Percentiles rank a stretch among this genome's conserved stretches.
Evolutionary conservation across 2,329 filamentous ascomycete species (phyloP).

Genomic region (Penicillium sp.): DNA sequence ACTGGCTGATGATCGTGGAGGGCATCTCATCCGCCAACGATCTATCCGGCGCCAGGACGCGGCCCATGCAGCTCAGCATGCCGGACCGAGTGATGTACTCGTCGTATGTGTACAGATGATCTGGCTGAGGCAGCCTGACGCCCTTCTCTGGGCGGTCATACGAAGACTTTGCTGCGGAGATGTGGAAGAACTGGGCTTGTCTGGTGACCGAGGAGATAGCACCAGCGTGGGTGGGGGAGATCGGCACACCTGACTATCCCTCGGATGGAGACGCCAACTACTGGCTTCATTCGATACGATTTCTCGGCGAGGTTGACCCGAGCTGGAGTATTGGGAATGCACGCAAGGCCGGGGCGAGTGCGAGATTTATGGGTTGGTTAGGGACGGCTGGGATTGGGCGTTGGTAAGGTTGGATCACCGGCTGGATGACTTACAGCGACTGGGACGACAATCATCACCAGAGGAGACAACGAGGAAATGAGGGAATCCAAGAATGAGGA

Average conservation of each 20-base stretch:
- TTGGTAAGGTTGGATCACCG: slow-evolving; percentile 62
- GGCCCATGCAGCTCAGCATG: slow-evolving; percentile 59
- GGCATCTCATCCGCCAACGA: slow-evolving; percentile 67
- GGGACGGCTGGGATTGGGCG: slow-evolving; percentile 58
- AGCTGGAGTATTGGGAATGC: slow-evolving; percentile 75
- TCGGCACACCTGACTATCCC: slow-evolving; percentile 57
- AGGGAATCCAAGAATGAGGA: too few species aligned
- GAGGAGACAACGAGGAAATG: too few species aligned
- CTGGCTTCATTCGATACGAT: slow-evolving; percentile 62
- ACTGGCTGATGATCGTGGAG: slow-evolving; percentile 67
- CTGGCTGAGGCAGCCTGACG: slow-evolving; percentile 63
- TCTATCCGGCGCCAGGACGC: slow-evolving; percentile 53
- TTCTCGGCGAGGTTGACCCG: slow-evolving; percentile 57
- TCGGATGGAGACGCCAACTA: slow-evolving; percentile 60
- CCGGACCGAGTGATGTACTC: slow-evolving; percentile 62
- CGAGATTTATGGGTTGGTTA: slow-evolving; percentile 61
- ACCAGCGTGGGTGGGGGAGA: slow-evolving; percentile 68
- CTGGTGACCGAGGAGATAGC: slow-evolving; percentile 56
- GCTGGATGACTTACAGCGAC: slow-evolving; percentile 55
- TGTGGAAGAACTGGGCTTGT: slow-evolving; percentile 66
- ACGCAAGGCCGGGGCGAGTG: slow-evolving; percentile 57
- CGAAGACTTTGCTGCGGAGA: slow-evolving; percentile 59
- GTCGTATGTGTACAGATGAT: slow-evolving; percentile 67
- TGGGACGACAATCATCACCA: slow-evolving; percentile 7
- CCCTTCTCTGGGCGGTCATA: slow-evolving; percentile 62